Evolutionary conservation across 2,329 filamentous ascomycete genomes (phyloP).

Genomic region (Aureobasidium vineae): DNA sequence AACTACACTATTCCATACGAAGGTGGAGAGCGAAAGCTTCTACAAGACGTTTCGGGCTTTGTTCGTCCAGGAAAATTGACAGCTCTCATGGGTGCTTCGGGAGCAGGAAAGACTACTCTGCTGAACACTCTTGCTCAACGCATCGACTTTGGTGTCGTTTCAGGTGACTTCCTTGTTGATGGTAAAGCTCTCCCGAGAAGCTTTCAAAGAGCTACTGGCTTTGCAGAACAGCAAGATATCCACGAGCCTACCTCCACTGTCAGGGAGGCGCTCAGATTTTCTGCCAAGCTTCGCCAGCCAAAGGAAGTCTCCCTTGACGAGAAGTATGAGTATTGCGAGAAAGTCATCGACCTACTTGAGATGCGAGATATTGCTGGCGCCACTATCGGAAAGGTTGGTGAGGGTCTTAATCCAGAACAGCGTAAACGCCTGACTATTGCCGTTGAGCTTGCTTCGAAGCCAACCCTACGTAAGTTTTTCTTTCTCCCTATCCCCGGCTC

Average conservation of each 20-base stretch:
- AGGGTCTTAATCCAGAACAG: slow-evolving; percentile 61
- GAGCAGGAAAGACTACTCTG: slow-evolving; percentile 83
- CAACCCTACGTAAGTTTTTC: slow-evolving; percentile 49
- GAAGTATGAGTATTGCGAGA: slow-evolving; percentile 63
- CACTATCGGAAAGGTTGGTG: slow-evolving; percentile 61
- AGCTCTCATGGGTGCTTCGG: slow-evolving; percentile 55
- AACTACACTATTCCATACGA: slow-evolving; percentile 52
- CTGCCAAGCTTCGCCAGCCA: slow-evolving; percentile 62
- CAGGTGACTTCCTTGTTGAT: slow-evolving; percentile 62
- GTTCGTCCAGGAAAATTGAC: slow-evolving; percentile 52
- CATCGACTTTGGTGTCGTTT: slow-evolving; percentile 64
- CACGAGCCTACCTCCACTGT: slow-evolving; percentile 63
- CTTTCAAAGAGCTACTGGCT: slow-evolving; percentile 64
- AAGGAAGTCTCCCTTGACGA: slow-evolving; percentile 57
- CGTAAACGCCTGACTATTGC: slow-evolving; percentile 62
- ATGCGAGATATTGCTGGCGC: slow-evolving; percentile 67
- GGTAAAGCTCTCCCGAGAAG: slow-evolving; percentile 53
- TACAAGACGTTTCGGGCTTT: slow-evolving; percentile 51
- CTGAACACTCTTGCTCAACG: slow-evolving; percentile 70
- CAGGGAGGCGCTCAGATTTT: slow-evolving; percentile 65
- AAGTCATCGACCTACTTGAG: slow-evolving; percentile 64
- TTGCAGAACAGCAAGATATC: slow-evolving; percentile 65
- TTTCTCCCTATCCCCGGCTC: too few species aligned
- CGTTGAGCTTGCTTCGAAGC: slow-evolving; percentile 43
- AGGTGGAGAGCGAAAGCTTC: slow-evolving; percentile 46